Evolutionary conservation across 257 asterid genomes (phyloP).

Genomic region (Apocynum venetum): DNA sequence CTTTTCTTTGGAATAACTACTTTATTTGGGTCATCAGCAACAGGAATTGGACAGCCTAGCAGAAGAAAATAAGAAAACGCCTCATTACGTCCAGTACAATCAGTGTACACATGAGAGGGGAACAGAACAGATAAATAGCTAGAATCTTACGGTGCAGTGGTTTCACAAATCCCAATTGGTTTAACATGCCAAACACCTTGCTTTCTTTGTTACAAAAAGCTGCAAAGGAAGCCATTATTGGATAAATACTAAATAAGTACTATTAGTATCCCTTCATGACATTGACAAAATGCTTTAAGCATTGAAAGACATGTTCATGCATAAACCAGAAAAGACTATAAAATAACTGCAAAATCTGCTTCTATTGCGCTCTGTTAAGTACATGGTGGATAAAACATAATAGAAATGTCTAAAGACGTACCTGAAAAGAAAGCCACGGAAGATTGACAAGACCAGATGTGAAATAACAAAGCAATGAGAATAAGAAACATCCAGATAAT

Average conservation of each 20-base stretch:
- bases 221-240: conserved; percentile 33
- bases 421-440: conserved; percentile 44
- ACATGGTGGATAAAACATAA: neutral
- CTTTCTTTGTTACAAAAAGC: conserved; percentile 92
- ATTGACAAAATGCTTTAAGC: neutral
- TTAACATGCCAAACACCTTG: conserved; percentile 62
- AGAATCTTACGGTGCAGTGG: conserved; percentile 81
- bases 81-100: neutral
- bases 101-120: neutral
- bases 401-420: neutral
- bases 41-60: conserved; percentile 80
- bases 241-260: conserved; percentile 1
- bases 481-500: conserved; percentile 45
- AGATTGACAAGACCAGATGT: conserved; percentile 49
- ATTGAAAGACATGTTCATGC: neutral
- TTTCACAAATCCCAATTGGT: conserved; percentile 77
- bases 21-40: conserved; percentile 52
- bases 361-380: neutral
- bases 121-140: neutral
- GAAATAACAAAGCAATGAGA: conserved; percentile 35
- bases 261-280: neutral
- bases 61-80: conserved; percentile 3
- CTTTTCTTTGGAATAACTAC: conserved; percentile 57
- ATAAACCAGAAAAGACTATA: neutral
- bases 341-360: neutral